Evolutionary conservation across 2,329 filamentous ascomycete genomes (phyloP), one percentile per base, ranked within the genome.

Genomic region (Cladophialophora exuberans): DNA sequence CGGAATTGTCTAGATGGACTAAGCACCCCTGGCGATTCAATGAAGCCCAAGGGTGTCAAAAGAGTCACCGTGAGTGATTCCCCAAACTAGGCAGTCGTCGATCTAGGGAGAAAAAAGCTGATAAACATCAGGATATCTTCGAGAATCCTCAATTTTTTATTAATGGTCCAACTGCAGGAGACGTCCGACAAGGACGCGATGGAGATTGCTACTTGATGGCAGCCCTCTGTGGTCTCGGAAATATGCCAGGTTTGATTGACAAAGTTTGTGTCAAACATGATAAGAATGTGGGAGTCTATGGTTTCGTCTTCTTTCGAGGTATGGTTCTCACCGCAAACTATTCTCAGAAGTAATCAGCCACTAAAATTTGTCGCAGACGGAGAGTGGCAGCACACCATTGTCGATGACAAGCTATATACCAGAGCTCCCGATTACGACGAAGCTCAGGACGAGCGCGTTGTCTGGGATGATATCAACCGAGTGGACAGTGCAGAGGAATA

Each of bases 121-220:
- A 63, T 23, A 41, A 47, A 10, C 9, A 0, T 15, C 76, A 90
- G 73, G 87, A 92, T 64, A 87, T 93, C 20, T 94, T 93, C 61
- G 88, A 90, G 45, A 77, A 82, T 0, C 88, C 89, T 1, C 76
- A 81, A 57, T 94, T 96, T 69, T 94, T 83, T 66, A 84, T 90
- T 57, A 87, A 92, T 61, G 87, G 88, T 0, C 85, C 88, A 1
- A 86, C 83, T 6, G 86, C 88, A 15, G 87, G 86, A 60, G 89
- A 95, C 70, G 86, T 95, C 17, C 82, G 87, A 26, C 90, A 94
- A 69, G 90, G 90, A 1, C 79, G 82, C 6, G 84, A 87, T 59
- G 90, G 90, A 1, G 89, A 96, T 67, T 95, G 90, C 69, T 96
- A 90, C 89, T 83, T 94, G 54, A 84, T 96, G 75, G 87, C 90